phyloP scores from a whole-genome alignment of 2,329 filamentous ascomycete species.

The Stylonectria norvegica region DNA sequence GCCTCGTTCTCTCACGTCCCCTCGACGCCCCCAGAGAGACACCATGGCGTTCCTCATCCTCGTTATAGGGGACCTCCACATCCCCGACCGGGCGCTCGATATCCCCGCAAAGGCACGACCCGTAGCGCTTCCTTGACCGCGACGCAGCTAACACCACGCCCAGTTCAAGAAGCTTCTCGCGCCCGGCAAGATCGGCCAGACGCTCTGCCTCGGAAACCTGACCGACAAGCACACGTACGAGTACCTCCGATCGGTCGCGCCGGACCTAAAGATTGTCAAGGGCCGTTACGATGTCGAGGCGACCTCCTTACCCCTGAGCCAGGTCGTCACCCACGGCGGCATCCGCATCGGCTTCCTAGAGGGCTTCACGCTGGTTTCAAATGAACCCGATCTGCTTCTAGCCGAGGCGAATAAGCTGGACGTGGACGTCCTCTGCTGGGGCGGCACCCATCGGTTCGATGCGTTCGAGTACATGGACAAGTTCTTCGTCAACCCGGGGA shows the following conservation, averaged over 20 bases:
- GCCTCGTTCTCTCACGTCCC: slow-evolving; percentile 19
- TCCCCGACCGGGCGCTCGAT: slow-evolving; percentile 86
- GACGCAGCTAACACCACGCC: slow-evolving; percentile 22
- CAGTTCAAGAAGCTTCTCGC: slow-evolving; percentile 85
- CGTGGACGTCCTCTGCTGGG: slow-evolving; percentile 67
- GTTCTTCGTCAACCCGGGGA: slow-evolving; percentile 69
- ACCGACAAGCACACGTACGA: slow-evolving; percentile 79
- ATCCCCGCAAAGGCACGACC: slow-evolving; percentile 76
- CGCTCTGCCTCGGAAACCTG: slow-evolving; percentile 75
- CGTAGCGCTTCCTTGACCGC: slow-evolving; percentile 7
- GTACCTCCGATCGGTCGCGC: slow-evolving; percentile 71
- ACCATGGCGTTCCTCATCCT: slow-evolving; percentile 87
- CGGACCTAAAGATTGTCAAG: slow-evolving; percentile 68
- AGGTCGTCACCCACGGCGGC: slow-evolving; percentile 63
- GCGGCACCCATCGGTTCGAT: slow-evolving; percentile 65
- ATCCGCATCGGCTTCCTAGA: slow-evolving; percentile 66
- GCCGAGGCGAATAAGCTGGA: slow-evolving; percentile 67
- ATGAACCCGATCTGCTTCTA: slow-evolving; percentile 63
- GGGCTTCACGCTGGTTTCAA: slow-evolving; percentile 65
- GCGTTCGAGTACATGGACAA: slow-evolving; percentile 72
- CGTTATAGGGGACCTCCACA: slow-evolving; percentile 90
- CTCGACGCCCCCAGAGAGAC: slow-evolving; percentile 19
- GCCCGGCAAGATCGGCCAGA: slow-evolving; percentile 79
- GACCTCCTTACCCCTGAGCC: slow-evolving; percentile 60
- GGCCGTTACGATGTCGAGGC: slow-evolving; percentile 66